phyloP scores from a whole-genome alignment of 768 basidiomycete species.

The Russula olivacea region DNA sequence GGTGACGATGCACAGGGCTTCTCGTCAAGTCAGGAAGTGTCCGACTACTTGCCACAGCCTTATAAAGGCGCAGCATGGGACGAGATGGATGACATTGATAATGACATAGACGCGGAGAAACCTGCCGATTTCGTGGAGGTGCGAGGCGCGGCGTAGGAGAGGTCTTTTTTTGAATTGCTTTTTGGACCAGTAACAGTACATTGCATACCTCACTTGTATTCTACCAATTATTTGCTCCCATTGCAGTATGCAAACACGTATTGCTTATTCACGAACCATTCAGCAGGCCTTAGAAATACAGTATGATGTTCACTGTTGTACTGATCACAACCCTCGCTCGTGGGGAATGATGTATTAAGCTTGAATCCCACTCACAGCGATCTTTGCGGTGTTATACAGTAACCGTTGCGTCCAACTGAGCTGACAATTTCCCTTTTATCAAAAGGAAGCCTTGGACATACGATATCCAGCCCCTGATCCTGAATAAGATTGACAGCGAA shows the following conservation, averaged over 20 bases:
- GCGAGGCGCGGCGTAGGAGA: not conserved
- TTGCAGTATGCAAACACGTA: constrained; percentile 6
- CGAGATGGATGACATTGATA: constrained; percentile 12
- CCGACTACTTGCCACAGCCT: constrained; percentile 25
- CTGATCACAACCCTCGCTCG: not conserved
- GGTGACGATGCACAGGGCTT: not conserved
- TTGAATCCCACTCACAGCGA: too few relatives aligned
- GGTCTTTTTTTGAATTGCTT: constrained; percentile 9
- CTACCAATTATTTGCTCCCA: constrained; percentile 17
- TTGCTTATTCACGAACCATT: not conserved
- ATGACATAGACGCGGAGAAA: constrained; percentile 6
- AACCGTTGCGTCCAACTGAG: too few relatives aligned
- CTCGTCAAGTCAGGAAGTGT: constrained; percentile 24
- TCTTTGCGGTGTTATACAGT: not conserved
- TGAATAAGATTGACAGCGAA: too few relatives aligned
- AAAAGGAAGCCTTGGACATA: not conserved
- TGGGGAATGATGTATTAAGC: not conserved
- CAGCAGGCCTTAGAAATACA: not conserved
- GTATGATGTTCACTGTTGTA: not conserved
- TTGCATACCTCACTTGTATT: constrained; percentile 24
- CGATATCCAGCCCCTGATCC: not conserved
- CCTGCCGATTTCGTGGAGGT: not conserved
- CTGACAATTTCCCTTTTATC: too few relatives aligned
- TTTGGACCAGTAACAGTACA: constrained; percentile 6
- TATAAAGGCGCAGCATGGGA: constrained; percentile 11